Evolutionary conservation across 306 rosid genomes (phyloP).

Genomic region (Cercis canadensis): DNA sequence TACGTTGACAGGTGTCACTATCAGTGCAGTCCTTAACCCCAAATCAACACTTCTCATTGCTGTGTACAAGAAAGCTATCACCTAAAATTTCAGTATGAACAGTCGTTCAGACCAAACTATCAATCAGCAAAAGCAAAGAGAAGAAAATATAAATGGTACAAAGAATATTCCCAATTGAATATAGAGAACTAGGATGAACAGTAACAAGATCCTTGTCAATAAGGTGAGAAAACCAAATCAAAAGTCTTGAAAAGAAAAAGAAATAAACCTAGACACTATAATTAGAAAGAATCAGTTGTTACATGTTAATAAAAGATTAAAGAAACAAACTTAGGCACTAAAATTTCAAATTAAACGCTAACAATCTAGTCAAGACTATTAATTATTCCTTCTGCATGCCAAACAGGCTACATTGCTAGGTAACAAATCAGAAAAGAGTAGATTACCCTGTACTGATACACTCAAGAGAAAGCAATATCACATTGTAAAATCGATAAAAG

Average conservation of each 20-base stretch:
- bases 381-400: conserved; percentile 2
- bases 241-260: background rate
- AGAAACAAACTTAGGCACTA: background rate
- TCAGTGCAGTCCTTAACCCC: conserved; percentile 89
- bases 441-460: conserved; percentile 10
- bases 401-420: background rate
- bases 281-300: background rate
- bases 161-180: conserved; percentile 8
- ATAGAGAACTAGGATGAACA: conserved; percentile 5
- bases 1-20: conserved; percentile 96
- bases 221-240: background rate
- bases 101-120: conserved; percentile 32
- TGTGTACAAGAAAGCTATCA: conserved; percentile 90
- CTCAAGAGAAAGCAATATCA: background rate
- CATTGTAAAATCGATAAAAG: conserved; percentile 1
- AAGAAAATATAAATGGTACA: conserved; percentile 2
- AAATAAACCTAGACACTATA: background rate
- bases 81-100: conserved; percentile 58
- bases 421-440: conserved; percentile 27
- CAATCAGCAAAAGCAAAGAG: conserved; percentile 28
- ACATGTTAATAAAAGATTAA: background rate
- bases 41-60: conserved; percentile 88
- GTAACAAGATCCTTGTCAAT: background rate
- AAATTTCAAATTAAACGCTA: background rate
- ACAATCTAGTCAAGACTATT: background rate